Percentiles rank a stretch among this genome's conserved stretches.
phyloP scores from a whole-genome alignment of 805 yeast genomes.

The Myxozyma udenii region DNA sequence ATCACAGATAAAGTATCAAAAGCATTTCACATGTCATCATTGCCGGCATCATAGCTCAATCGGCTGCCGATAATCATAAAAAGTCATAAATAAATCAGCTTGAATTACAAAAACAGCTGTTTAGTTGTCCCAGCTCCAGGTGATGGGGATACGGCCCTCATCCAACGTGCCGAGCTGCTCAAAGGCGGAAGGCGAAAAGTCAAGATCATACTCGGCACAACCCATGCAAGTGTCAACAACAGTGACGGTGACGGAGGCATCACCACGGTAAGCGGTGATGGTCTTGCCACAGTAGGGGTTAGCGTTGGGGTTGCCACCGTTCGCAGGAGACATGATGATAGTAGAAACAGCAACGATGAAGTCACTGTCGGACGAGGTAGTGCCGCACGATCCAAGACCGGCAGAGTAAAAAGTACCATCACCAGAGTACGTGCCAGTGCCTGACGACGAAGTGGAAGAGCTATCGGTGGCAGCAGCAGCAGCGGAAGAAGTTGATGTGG shows the following conservation, averaged over 20 bases:
- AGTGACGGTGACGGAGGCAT: slow-evolving; percentile 54
- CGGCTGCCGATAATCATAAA: too few species aligned
- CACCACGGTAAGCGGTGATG: slow-evolving; percentile 47
- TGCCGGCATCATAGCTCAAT: too few species aligned
- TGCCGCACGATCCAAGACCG: slow-evolving; percentile 58
- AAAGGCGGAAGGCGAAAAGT: slow-evolving; percentile 62
- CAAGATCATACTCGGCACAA: slow-evolving; percentile 51
- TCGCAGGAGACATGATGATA: slow-evolving; percentile 44
- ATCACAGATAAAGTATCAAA: too few species aligned
- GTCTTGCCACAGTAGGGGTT: slow-evolving; percentile 51
- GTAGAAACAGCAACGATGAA: slow-evolving; percentile 53
- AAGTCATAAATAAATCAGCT: too few species aligned
- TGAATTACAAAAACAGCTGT: too few species aligned
- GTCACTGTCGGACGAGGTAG: slow-evolving; percentile 46
- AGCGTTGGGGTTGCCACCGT: slow-evolving; percentile 42
- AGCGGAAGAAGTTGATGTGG: slow-evolving; percentile 12
- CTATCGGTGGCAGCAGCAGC: slow-evolving; percentile 13
- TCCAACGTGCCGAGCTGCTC: slow-evolving; percentile 48
- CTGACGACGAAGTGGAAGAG: slow-evolving; percentile 22
- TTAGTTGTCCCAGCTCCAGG: slow-evolving; percentile 49
- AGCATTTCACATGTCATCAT: too few species aligned
- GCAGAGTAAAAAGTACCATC: slow-evolving; percentile 40
- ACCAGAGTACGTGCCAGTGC: slow-evolving; percentile 36
- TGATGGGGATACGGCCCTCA: slow-evolving; percentile 53
- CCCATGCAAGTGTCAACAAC: slow-evolving; percentile 59